phyloP scores from a whole-genome alignment of 306 rosid genomes.

The Lagenaria siceraria region DNA sequence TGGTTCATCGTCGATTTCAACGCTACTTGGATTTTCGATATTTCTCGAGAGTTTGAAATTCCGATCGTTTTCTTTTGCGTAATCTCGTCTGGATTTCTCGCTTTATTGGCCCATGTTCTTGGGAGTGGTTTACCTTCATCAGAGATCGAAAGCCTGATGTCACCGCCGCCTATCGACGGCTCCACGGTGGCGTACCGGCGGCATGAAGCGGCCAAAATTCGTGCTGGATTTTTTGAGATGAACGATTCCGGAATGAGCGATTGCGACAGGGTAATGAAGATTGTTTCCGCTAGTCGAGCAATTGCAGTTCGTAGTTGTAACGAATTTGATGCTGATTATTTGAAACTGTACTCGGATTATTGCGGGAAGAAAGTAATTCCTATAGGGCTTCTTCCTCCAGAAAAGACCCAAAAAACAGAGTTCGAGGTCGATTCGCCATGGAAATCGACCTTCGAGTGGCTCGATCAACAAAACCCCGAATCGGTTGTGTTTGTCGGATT shows the following conservation, averaged over 20 bases:
- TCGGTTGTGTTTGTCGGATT: slow-evolving; percentile 32
- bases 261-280: background rate
- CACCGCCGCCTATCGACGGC: background rate
- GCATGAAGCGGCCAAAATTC: background rate
- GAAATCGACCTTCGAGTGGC: slow-evolving; percentile 24
- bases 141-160: background rate
- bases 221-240: background rate
- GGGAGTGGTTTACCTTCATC: background rate
- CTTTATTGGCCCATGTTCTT: background rate
- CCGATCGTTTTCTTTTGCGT: background rate
- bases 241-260: background rate
- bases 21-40: background rate
- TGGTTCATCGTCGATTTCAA: slow-evolving; percentile 14
- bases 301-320: background rate
- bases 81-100: background rate
- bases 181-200: background rate
- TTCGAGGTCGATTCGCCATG: background rate
- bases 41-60: background rate
- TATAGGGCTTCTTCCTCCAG: slow-evolving; percentile 24
- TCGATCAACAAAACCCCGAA: slow-evolving; percentile 17
- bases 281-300: background rate
- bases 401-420: background rate
- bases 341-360: slow-evolving; percentile 10
- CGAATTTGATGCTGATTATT: background rate
- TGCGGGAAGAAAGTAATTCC: slow-evolving; percentile 21